A percentile compares a stretch with the other conserved stretches of the same genome.
Evolutionary conservation across 129 eudicot species (phyloP).

Genomic region (Tanacetum coccineum): DNA sequence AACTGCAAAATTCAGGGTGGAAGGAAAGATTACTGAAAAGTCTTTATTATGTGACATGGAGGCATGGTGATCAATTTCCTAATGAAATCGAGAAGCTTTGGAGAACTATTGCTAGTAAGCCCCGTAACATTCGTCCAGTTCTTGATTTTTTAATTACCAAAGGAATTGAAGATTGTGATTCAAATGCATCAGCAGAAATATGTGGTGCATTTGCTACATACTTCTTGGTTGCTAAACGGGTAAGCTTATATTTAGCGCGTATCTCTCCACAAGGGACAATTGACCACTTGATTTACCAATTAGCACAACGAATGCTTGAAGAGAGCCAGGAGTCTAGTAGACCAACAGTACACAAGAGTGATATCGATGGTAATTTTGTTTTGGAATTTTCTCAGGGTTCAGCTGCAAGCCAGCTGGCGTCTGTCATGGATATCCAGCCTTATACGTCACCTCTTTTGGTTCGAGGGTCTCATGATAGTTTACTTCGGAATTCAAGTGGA

Average conservation of each 20-base stretch:
- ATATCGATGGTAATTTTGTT: constrained; percentile 44
- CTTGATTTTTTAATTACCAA: constrained; percentile 84
- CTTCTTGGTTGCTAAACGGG: constrained; percentile 87
- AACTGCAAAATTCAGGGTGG: constrained; percentile 47
- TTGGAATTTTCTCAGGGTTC: constrained; percentile 88
- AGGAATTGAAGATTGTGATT: constrained; percentile 96
- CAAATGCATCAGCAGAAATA: constrained; percentile 92
- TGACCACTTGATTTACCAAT: constrained; percentile 88
- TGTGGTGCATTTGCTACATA: constrained; percentile 94
- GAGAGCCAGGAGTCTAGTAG: constrained; percentile 68
- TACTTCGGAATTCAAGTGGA: constrained; percentile 71
- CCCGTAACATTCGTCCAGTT: constrained; percentile 47
- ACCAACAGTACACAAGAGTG: constrained; percentile 43
- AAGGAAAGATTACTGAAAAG: constrained; percentile 68
- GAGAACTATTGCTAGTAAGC: constrained; percentile 54
- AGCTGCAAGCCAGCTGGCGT: constrained; percentile 49
- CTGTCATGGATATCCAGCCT: constrained; percentile 75
- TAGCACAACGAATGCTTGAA: constrained; percentile 90
- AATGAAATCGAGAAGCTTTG: constrained; percentile 58
- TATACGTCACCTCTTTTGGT: constrained; percentile 79
- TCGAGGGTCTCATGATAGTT: constrained; percentile 78
- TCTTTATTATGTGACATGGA: constrained; percentile 91
- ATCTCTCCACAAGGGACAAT: constrained; percentile 91
- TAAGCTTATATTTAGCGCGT: constrained; percentile 83
- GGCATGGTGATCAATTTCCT: constrained; percentile 87